Evolutionary conservation across 495 filamentous ascomycete genomes (phyloP), one percentile per base, ranked within the genome.

Genomic region (Penicillium riverlandense): DNA sequence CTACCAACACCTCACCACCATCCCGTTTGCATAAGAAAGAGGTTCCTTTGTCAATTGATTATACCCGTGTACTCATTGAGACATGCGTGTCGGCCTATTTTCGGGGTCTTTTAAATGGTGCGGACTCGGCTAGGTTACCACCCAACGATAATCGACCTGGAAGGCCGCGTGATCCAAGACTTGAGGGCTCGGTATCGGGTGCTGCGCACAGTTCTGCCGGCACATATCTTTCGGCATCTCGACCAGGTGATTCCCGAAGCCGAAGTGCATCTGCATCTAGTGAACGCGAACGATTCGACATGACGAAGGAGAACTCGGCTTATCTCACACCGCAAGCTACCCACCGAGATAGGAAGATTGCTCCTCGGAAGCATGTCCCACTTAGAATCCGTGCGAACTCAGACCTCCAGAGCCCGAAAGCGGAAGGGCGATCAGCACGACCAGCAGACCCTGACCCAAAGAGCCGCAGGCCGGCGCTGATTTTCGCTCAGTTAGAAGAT

Each of bases 401-500:
- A 29, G 65, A 70, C 43, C 42, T 53, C 4, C 61, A 52, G 12
- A 38, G 43, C 5, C 42, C 59, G 11, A 59, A 51, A 13, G 38
- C 29, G 32, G 53, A 55, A 31, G 46, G 41, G 12, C 47, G 44
- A 27, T 48, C 45, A 11, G 53, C 42, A 7, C 59, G 52, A 39
- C 40, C 41, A 27, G 43, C 40, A 11, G 48, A 56, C 11, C 14
- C 38, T 11, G 58, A 49, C 8, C 37, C 28, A n/a, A 59, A 52
- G 36, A 49, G 55, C 14, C 45, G 41, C n/a, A 59, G 61, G 15
- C 41, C 49, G 8, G 41, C 57, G 16, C 47, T 48, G 14, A 70
- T 87, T 10, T 95, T 96, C 55, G 77, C 75, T 45, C 73, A 67
- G 14, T 57, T 95, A 37, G 89, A 95, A 61, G 84, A 87, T 42